phyloP scores from a whole-genome alignment of 129 eudicot genomes.

The Escallonia herrerae region DNA sequence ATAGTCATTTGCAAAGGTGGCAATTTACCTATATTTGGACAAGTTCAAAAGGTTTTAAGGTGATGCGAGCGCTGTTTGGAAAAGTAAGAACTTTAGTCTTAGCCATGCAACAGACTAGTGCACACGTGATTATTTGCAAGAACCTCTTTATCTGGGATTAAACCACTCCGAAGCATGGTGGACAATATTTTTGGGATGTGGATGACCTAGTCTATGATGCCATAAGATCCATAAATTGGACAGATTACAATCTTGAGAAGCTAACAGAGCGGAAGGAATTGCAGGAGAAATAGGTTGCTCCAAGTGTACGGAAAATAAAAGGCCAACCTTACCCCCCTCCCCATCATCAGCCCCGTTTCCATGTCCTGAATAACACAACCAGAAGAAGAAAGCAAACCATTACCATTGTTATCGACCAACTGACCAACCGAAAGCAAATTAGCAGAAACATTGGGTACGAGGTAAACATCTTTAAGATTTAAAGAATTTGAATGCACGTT shows the following conservation, averaged over 20 bases:
- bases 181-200: neutral
- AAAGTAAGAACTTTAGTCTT: neutral
- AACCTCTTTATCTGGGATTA: neutral
- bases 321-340: neutral
- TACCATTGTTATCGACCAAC: neutral
- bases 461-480: neutral
- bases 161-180: neutral
- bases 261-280: neutral
- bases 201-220: neutral
- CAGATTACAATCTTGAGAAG: neutral
- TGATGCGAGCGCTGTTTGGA: neutral
- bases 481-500: neutral
- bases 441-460: neutral
- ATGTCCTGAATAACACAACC: neutral
- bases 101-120: neutral
- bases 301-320: neutral
- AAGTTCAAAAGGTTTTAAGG: neutral
- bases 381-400: neutral
- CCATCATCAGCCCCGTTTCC: neutral
- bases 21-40: neutral
- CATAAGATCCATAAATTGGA: no score
- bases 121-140: neutral
- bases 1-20: neutral
- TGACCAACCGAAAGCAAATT: no score
- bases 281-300: neutral